These are phyloP conservation scores for Fusarium falciforme DNA, from an alignment of 2,329 filamentous ascomycete species.

Conservation along the genomic window DNA sequence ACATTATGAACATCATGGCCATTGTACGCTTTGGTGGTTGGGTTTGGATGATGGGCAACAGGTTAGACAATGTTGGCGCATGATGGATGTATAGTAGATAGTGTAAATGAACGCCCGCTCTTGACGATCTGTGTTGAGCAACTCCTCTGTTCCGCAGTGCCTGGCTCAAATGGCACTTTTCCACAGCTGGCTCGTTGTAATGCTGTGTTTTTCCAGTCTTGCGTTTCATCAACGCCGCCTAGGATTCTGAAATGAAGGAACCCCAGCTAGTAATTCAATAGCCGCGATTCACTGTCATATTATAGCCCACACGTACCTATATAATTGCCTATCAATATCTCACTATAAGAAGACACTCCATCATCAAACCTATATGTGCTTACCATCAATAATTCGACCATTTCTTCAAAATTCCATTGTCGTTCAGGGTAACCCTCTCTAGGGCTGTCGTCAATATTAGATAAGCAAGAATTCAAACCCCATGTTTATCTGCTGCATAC, in stretches of 20 bases:
- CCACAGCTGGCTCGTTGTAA: not conserved
- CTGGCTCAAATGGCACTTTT: not conserved
- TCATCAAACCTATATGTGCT: not conserved
- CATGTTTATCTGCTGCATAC: conserved; percentile 16
- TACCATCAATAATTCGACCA: not conserved
- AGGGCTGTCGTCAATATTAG: conserved; percentile 27
- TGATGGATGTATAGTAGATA: not conserved
- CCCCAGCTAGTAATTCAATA: not conserved
- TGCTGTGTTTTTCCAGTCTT: not conserved
- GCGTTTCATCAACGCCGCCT: not conserved
- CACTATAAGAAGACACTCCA: not conserved
- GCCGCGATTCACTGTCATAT: not conserved
- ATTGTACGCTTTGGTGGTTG: not conserved
- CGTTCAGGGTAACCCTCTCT: conserved; percentile 17
- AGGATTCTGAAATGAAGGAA: not conserved
- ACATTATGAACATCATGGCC: not conserved
- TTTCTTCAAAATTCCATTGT: not conserved
- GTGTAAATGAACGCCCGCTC: not conserved
- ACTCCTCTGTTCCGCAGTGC: not conserved
- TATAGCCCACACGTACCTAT: not conserved
- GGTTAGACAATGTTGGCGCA: not conserved
- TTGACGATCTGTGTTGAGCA: not conserved
- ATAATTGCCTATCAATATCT: not conserved
- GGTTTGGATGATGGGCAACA: not conserved
- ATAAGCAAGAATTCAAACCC: conserved; percentile 20